A percentile compares a stretch with the other conserved stretches of the same genome.
These are phyloP conservation scores for Ogataea methylovora DNA, from an alignment of 805 yeast genomes.

Conservation along the genomic window DNA sequence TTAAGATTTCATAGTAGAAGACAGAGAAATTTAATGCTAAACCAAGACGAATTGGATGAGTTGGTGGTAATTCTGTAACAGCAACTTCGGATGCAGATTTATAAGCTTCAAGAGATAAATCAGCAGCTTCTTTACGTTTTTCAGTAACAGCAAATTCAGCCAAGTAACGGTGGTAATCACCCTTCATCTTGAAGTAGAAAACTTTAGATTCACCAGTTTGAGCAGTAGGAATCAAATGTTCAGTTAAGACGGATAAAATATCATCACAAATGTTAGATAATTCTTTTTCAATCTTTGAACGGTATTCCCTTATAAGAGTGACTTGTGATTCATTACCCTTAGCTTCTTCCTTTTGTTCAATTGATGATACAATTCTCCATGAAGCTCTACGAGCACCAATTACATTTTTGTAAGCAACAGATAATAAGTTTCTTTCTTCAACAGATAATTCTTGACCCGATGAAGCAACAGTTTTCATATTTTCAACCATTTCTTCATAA, in stretches of 20 bases:
- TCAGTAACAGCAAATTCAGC: constrained; percentile 94
- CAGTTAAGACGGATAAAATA: constrained; percentile 77
- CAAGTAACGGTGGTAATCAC: constrained; percentile 98
- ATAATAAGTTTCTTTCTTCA: constrained; percentile 94
- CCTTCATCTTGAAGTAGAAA: constrained; percentile 98
- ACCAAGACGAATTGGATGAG: constrained; percentile 97
- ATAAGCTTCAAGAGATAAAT: constrained; percentile 88
- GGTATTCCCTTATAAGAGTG: constrained; percentile 83
- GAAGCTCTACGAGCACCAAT: constrained; percentile 99
- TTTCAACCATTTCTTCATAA: constrained; percentile 98
- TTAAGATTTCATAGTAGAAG: constrained; percentile 95
- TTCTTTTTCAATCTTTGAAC: constrained; percentile 90
- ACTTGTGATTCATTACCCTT: constrained; percentile 93
- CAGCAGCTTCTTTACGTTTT: constrained; percentile 88
- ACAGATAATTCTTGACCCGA: constrained; percentile 93
- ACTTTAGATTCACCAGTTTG: constrained; percentile 97
- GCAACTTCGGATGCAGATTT: constrained; percentile 96
- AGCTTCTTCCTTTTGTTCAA: constrained; percentile 96
- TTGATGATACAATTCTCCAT: constrained; percentile 97
- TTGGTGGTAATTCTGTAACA: constrained; percentile 93
- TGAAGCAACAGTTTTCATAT: constrained; percentile 96
- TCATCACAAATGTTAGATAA: constrained; percentile 91
- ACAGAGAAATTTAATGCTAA: constrained; percentile 97
- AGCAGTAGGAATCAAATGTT: constrained; percentile 89
- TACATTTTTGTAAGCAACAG: constrained; percentile 97